Evolutionary conservation across 1,139 yeast species (phyloP), one percentile per base, ranked within the genome.

Genomic region (Candida gigantensis): DNA sequence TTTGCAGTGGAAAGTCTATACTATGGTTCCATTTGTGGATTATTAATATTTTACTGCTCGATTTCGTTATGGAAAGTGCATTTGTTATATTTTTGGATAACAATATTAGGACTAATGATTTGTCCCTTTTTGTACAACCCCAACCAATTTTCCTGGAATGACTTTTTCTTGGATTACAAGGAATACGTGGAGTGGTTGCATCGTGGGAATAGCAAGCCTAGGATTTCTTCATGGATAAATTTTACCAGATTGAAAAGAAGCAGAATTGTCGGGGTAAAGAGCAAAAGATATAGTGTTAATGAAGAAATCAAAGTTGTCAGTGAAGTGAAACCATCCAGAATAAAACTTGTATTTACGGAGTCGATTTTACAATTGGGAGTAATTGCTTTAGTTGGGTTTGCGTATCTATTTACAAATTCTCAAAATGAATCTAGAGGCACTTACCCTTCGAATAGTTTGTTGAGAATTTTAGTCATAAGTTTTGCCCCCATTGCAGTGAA

Each of bases 41-140:
- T 72, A 25, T 50, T 74, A 41, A 58, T 74, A 9, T 49, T 72
- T 2, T 74, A 68, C 49, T 59, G 68, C 17, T 63, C 78, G 1
- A 47, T 72, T 18, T 56, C 68, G 1, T 69, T 72, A 75, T 75
- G 80, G 80, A 67, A 60, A 31, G 40, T 58, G 2, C 65, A 73
- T 4, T 55, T 74, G 34, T 37, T 74, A 1, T 75, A 72, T 46
- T 73, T 75, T 45, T 75, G 80, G 79, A 54, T 70, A 13, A 73
- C 77, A 0, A 59, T 71, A 3, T 32, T 61, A 26, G 76, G 76
- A 0, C 57, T 74, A 25, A 50, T 72, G 24, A 50, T 73, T 13
- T 68, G 79, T 23, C 81, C 81, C 0, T 74, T 71, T 45, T 47
- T 74, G 24, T 75, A 62, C 55, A 75, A 75, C 45, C 81, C 81